A percentile compares a stretch with the other conserved stretches of the same genome.
phyloP scores from a whole-genome alignment of 345 rosid species.

The Ceriops tagal region DNA sequence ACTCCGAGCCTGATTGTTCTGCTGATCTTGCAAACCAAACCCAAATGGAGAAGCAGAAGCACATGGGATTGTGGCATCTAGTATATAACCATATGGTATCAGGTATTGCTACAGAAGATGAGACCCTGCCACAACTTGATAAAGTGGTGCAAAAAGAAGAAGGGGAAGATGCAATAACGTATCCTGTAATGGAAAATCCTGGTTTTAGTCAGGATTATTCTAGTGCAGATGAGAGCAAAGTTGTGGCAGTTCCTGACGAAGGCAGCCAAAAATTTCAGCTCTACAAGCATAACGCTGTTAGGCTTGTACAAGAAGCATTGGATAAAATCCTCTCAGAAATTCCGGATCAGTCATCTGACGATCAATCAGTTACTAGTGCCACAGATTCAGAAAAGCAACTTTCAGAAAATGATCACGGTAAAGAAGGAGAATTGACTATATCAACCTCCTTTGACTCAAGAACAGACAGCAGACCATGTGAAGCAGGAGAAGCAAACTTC shows the following conservation, averaged over 20 bases:
- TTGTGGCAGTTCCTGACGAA: constrained; percentile 32
- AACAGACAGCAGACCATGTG: constrained; percentile 7
- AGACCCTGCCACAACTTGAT: constrained; percentile 24
- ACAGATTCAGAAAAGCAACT: constrained; percentile 37
- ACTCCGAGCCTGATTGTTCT: constrained; percentile 13
- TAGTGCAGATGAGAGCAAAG: constrained; percentile 12
- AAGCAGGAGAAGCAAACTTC: constrained; percentile 16
- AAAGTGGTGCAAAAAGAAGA: constrained; percentile 28
- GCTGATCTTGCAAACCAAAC: constrained; percentile 20
- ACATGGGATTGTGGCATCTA: constrained; percentile 59
- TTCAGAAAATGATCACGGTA: constrained; percentile 24
- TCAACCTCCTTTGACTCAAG: constrained; percentile 24
- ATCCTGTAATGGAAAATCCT: constrained; percentile 9
- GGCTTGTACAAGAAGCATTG: constrained; percentile 73
- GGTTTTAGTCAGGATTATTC: constrained; percentile 21
- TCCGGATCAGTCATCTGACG: constrained; percentile 54
- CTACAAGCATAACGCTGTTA: constrained; percentile 52
- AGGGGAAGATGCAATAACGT: constrained; percentile 15
- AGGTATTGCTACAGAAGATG: constrained; percentile 43
- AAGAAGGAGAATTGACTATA: constrained; percentile 26
- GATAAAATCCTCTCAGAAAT: constrained; percentile 73
- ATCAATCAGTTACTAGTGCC: constrained; percentile 42
- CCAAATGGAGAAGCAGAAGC: constrained; percentile 46
- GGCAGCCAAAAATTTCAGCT: constrained; percentile 31
- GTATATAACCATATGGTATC: constrained; percentile 75